Evolutionary conservation across 2,329 filamentous ascomycete genomes (phyloP).

Genomic region (Neopestalotiopsis clavispora): DNA sequence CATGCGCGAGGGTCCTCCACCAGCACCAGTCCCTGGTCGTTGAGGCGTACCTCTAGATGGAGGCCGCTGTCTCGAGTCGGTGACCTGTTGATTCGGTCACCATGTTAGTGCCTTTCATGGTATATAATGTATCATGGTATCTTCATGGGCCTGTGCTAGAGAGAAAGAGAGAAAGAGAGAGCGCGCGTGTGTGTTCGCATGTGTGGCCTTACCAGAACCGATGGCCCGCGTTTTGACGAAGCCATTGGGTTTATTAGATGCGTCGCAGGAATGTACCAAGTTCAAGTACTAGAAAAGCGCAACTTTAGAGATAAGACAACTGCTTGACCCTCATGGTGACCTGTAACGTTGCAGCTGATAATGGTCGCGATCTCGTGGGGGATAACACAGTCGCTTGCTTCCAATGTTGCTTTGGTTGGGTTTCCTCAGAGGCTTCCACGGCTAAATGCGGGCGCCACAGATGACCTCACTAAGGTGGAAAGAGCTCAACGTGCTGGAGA

Average conservation of each 20-base stretch:
- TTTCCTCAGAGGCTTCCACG: background rate
- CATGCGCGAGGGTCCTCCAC: conserved; percentile 15
- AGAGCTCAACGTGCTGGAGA: background rate
- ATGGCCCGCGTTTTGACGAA: conserved; percentile 21
- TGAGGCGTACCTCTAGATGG: conserved; percentile 16
- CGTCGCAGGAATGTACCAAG: background rate
- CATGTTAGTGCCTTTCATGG: background rate
- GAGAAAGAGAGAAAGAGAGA: too few species aligned
- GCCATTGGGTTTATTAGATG: background rate
- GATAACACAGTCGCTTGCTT: background rate
- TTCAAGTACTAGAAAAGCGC: background rate
- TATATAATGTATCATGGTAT: background rate
- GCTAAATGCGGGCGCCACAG: conserved; percentile 14
- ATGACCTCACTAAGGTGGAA: conserved; percentile 16
- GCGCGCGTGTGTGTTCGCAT: too few species aligned
- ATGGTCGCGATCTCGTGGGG: background rate
- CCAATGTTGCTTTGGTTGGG: background rate
- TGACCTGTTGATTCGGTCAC: conserved; percentile 14
- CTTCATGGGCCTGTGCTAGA: background rate
- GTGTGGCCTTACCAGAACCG: conserved; percentile 20
- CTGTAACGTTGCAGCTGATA: conserved; percentile 2
- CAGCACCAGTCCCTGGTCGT: conserved; percentile 17
- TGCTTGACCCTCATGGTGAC: conserved; percentile 9
- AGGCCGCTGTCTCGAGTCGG: conserved; percentile 21
- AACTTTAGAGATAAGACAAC: conserved; percentile 1